Evolutionary conservation across 805 yeast genomes (phyloP), one percentile per base, ranked within the genome.

Genomic region (Candida rishiriensis): DNA sequence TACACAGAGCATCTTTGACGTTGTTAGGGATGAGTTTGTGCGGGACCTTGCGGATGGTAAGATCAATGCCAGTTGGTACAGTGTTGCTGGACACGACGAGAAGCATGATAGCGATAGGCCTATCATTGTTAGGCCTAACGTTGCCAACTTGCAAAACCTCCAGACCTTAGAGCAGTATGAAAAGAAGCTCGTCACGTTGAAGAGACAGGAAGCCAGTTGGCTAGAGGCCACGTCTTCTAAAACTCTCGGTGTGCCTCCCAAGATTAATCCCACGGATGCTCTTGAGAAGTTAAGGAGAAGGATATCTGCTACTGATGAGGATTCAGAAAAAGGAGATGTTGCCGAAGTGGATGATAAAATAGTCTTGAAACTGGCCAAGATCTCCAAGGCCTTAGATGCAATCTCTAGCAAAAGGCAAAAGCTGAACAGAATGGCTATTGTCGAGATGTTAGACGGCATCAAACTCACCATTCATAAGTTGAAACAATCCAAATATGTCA

Each of bases 61-160:
- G 44, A 70, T 85, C 13, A 67, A 76, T 40, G 78, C 85, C 3
- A 79, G 84, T 55, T 86, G 93, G 95, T 82, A 83, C 73, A 70
- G 68, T 41, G 60, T 72, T 12, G 52, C 55, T 13, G 63, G 58
- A 3, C 55, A 55, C 3, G 60, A 52, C 1, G 62, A 55, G 8
- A 30, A 30, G 14, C 9, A 30, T 17, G 52, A 48, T 3, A 49
- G 47, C 11, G 59, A 33, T 10, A 39, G 30, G 9, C 63, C 63
- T 10, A 60, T 61, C 8, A 61, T 68, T 7, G 55, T 75, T 30
- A 60, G 70, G 31, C 83, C 87, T 1, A 85, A 85, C 57, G 75
- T 78, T n/a, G 70, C 77, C 38, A 85, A 85, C 53, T 60, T 65
- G 9, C 66, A 74, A 33, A 83, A 84, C 55, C 47, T 54, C 32